Evolutionary conservation across 768 basidiomycete genomes (phyloP), one percentile per base, ranked within the genome.

Genomic region (Lactarius quietus): DNA sequence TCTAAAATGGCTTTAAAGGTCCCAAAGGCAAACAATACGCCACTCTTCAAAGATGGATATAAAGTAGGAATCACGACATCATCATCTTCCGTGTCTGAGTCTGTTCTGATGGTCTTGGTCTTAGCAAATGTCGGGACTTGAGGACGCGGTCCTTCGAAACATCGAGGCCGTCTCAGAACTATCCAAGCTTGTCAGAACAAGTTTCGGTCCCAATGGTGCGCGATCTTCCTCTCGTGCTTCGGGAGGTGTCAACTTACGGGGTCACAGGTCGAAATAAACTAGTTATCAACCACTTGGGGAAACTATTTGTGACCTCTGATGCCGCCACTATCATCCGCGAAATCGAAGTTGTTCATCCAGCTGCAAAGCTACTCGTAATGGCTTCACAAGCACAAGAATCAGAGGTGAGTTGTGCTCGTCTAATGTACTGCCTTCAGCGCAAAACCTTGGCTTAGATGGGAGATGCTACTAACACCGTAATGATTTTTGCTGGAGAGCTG

Each of bases 361-460:
- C 96, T 6, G 97, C 95, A 36, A 99, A 98, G 75, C 81, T 99
- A n/a, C 79, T 98, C n/a, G 96, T 98, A 17, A 97, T 98, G 94
- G 93, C 95, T 31, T 93, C 92, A 31, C 95, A 98, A 73, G 92
- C 96, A 15, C 97, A 98, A 75, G 97, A 98, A 75, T 76, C 87
- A 0, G 96, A 98, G 84, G 95, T 93, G 64, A 67, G 85, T 76
- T 20, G 23, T n/a, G 1, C 45, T 54, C 39, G 5, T 65, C 55
- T 51, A 2, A 2, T 48, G 35, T 63, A 28, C 31, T 35, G 28
- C 35, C 6, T 35, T 60, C 43, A n/a, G n/a, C 26, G 10, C 43
- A 41, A 62, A 66, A 23, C 31, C 33, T 52, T 20, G 17, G n/a
- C 10, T 10, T 62, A 74, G 95, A 95, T 97, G 92, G 97, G 97